Evolutionary conservation across 345 rosid species (phyloP).

Genomic region (Dipteronia dyeriana): DNA sequence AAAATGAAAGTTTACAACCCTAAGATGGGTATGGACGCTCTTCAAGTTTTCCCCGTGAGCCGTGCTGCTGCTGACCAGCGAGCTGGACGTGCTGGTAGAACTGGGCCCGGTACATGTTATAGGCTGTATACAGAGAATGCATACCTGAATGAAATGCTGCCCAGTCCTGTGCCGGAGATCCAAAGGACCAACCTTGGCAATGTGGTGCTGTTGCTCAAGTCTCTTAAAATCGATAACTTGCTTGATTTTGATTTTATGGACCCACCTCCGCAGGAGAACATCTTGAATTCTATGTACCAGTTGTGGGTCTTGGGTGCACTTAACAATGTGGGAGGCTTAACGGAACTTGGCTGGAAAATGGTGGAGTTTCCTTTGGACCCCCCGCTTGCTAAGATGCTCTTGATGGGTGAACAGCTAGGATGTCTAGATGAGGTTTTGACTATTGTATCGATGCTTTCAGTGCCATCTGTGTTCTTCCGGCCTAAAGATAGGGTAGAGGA

Average conservation of each 20-base stretch:
- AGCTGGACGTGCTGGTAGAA: slow-evolving; percentile 98
- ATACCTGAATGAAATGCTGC: slow-evolving; percentile 80
- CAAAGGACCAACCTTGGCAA: slow-evolving; percentile 98
- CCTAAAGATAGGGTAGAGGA: slow-evolving; percentile 96
- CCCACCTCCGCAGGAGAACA: slow-evolving; percentile 98
- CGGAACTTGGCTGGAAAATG: slow-evolving; percentile 98
- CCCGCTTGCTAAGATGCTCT: slow-evolving; percentile 97
- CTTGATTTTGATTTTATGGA: slow-evolving; percentile 99
- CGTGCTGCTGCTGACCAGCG: slow-evolving; percentile 99
- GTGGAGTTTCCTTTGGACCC: slow-evolving; percentile 98
- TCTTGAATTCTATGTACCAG: slow-evolving; percentile 97
- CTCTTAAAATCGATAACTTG: slow-evolving; percentile 85
- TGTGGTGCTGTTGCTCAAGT: slow-evolving; percentile 90
- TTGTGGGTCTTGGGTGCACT: slow-evolving; percentile 97
- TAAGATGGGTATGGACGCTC: slow-evolving; percentile 99
- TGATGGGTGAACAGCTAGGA: slow-evolving; percentile 81
- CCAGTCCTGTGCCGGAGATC: slow-evolving; percentile 95
- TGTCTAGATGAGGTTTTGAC: slow-evolving; percentile 94
- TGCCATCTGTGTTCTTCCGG: slow-evolving; percentile 95
- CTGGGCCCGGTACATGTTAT: slow-evolving; percentile 98
- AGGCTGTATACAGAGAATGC: slow-evolving; percentile 94
- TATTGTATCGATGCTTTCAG: slow-evolving; percentile 98
- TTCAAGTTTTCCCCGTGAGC: slow-evolving; percentile 94
- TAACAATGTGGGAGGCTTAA: slow-evolving; percentile 81
- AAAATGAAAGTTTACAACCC: slow-evolving; percentile 99